Evolutionary conservation across 352 stramenopile genomes (phyloP), one percentile per base, ranked within the genome.

Genomic region (Pythium brachiatum): DNA sequence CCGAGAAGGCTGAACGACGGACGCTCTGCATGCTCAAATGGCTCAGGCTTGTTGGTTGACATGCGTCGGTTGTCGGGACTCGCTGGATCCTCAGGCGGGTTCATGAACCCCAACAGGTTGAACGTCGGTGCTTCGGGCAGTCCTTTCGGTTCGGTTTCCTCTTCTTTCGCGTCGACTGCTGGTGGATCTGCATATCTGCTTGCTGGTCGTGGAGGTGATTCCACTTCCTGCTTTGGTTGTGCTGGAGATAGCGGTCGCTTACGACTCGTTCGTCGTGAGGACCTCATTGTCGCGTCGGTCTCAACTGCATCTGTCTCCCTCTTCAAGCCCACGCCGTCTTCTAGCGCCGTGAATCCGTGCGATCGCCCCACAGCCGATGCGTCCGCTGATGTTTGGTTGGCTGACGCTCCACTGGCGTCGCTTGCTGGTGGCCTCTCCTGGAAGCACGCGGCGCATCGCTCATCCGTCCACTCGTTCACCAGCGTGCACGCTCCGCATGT

Each of bases 91-190:
- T 31, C 46, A 18, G 29, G 9, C 38, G 21, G 21, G 7, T 41
- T 59, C 25, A 52, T 38, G 34, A 69, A 69, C 8, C 29, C 53
- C n/a, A 69, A 20, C 36, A 69, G 32, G 20, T 64, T 62, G 25
- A 69, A 69, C 13, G 36, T 64, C 26, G 62, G 62, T 38, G 62
- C 62, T 46, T 59, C 62, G 4, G 46, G 62, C 12, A 69, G 20
- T 44, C 23, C 54, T 5, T 67, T 53, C 4, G 4, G 20, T 15
- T 58, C 20, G 9, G n/a, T 47, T 12, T 21, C 16, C 3, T 59
- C 52, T 32, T 52, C 23, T 25, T 13, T 47, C 11, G 26, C 15
- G 8, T 52, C 2, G 7, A 44, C 12, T 27, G 6, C 9, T 11
- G 23, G 20, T 21, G 20, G 3, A 6, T 48, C 53, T 21, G 32